phyloP scores from a whole-genome alignment of 2,329 filamentous ascomycete species.

The Hypoxylon sp. region DNA sequence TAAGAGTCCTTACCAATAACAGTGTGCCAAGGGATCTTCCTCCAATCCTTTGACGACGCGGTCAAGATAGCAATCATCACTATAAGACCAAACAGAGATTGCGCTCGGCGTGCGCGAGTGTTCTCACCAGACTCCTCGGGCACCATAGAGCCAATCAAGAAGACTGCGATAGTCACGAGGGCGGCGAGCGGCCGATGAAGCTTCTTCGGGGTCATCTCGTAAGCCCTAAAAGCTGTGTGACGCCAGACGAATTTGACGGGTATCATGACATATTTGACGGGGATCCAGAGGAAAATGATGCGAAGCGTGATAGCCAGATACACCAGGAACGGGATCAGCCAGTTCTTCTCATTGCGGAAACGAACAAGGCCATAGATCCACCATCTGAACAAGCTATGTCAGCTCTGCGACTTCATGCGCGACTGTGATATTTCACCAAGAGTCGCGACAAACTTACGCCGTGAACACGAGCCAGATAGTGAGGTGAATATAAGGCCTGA shows the following conservation, averaged over 20 bases:
- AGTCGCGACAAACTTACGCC: constrained; percentile 50
- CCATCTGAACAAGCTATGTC: constrained; percentile 52
- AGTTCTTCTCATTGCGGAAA: constrained; percentile 78
- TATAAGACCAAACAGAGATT: constrained; percentile 82
- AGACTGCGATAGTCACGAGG: constrained; percentile 73
- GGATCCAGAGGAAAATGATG: constrained; percentile 79
- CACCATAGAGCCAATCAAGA: constrained; percentile 83
- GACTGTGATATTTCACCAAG: constrained; percentile 18
- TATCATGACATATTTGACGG: constrained; percentile 73
- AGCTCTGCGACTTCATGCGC: constrained; percentile 27
- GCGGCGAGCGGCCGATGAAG: constrained; percentile 74
- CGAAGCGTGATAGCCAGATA: constrained; percentile 82
- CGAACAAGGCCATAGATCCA: constrained; percentile 65
- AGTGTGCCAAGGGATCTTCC: constrained; percentile 76
- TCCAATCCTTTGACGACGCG: constrained; percentile 77
- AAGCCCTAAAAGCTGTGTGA: constrained; percentile 70
- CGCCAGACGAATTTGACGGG: constrained; percentile 78
- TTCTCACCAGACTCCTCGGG: constrained; percentile 80
- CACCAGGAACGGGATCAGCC: constrained; percentile 86
- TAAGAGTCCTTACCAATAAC: constrained; percentile 71
- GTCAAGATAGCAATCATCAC: constrained; percentile 79
- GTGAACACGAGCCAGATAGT: constrained; percentile 57
- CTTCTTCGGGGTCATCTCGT: constrained; percentile 74
- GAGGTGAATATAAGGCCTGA: constrained; percentile 61
- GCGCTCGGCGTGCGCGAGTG: constrained; percentile 81